Conservation (phyloP, 192 early-diverging fungal genomes). For the Coemansia sp. region DNA sequence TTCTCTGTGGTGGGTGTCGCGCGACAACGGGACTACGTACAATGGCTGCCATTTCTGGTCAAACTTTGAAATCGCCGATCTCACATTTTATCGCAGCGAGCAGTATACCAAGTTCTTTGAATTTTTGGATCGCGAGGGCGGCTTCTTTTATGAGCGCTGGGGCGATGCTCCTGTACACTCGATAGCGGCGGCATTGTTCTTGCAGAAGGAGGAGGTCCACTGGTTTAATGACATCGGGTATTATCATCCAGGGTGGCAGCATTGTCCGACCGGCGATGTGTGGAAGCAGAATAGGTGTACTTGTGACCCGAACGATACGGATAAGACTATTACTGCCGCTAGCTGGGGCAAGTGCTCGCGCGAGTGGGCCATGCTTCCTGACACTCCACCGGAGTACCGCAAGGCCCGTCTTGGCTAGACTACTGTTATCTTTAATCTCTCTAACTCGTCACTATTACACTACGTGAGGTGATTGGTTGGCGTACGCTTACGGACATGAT, state of each 20-base stretch:
- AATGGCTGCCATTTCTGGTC: slow-evolving; percentile 80
- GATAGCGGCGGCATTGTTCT: slow-evolving; percentile 62
- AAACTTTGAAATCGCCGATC: slow-evolving; percentile 85
- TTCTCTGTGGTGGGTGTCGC: slow-evolving; percentile 39
- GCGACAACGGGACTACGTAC: slow-evolving; percentile 47
- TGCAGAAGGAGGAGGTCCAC: slow-evolving; percentile 61
- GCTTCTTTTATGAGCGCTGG: slow-evolving; percentile 87
- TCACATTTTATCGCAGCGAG: slow-evolving; percentile 66
- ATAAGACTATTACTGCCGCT: slow-evolving; percentile 44
- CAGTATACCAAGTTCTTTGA: slow-evolving; percentile 68
- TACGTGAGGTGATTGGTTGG: not conserved
- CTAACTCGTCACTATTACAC: no score
- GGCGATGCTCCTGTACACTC: slow-evolving; percentile 69
- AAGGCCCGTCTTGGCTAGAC: slow-evolving; percentile 20
- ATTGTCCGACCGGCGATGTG: slow-evolving; percentile 51
- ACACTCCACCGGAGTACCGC: slow-evolving; percentile 34
- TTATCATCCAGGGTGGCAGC: slow-evolving; percentile 58
- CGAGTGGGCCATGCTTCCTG: slow-evolving; percentile 43
- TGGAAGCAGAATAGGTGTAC: slow-evolving; percentile 47
- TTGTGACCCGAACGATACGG: slow-evolving; percentile 42
- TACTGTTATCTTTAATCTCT: slow-evolving; percentile 10
- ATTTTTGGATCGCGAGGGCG: slow-evolving; percentile 74
- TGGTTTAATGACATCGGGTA: slow-evolving; percentile 77
- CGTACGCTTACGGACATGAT: not conserved
- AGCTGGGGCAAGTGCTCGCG: slow-evolving; percentile 55